These are phyloP conservation scores for Paecilomyces fulvus DNA, from an alignment of 2,329 filamentous ascomycete species.

Conservation along the genomic window DNA sequence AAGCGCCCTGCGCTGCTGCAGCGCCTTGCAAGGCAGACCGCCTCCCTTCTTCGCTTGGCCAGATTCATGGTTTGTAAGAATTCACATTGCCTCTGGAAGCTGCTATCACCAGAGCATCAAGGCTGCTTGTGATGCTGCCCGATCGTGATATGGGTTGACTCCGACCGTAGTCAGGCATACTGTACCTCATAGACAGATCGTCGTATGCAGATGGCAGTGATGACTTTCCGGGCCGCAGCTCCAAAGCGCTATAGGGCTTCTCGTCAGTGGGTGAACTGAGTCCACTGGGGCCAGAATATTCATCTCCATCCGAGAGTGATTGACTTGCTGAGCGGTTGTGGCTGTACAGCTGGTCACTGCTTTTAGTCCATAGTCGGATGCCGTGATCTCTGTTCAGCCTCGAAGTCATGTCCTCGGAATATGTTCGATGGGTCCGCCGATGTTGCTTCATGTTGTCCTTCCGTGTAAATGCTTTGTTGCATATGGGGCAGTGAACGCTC, in stretches of 20 bases:
- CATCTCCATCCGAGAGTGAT: neutral
- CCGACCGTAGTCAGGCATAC: neutral
- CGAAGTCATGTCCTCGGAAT: constrained; percentile 24
- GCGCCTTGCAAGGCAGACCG: neutral
- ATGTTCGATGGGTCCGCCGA: constrained; percentile 48
- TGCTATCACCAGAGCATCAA: neutral
- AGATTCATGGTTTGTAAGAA: neutral
- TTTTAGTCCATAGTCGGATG: neutral
- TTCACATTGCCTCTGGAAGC: neutral
- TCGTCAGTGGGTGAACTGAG: neutral
- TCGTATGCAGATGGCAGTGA: neutral
- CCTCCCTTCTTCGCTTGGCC: neutral
- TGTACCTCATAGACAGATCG: neutral
- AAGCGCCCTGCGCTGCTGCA: neutral
- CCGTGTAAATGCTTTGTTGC: constrained; percentile 59
- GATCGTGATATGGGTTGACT: neutral
- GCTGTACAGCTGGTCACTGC: neutral
- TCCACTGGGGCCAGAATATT: neutral
- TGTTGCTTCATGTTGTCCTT: constrained; percentile 67
- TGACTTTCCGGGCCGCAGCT: neutral
- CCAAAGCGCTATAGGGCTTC: neutral
- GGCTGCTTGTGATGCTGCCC: neutral
- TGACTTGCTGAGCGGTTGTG: neutral
- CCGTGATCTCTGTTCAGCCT: constrained; percentile 8
- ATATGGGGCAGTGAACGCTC: constrained; percentile 58